Percentiles rank a stretch among this genome's conserved stretches.
Conservation (phyloP, 2,329 filamentous ascomycete genomes). For the Stachybotrys chlorohalonatus region DNA sequence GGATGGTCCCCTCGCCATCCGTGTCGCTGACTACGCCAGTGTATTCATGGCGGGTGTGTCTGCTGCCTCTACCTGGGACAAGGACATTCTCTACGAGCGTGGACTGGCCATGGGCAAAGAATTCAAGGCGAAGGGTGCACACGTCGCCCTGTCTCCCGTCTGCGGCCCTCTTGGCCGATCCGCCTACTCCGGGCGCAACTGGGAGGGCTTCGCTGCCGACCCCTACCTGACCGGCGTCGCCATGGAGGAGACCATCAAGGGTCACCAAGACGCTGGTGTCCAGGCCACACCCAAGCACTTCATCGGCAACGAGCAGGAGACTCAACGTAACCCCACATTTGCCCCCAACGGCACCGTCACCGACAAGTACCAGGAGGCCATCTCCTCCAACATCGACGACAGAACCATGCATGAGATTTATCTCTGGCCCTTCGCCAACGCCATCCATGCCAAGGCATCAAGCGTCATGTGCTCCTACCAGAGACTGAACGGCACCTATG, state of each 20-base stretch:
- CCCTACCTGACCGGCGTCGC: conserved; percentile 56
- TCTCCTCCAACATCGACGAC: conserved; percentile 45
- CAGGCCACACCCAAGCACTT: conserved; percentile 29
- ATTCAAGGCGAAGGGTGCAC: conserved; percentile 63
- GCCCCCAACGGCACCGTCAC: conserved; percentile 11
- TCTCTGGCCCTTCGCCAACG: conserved; percentile 25
- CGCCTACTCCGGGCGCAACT: conserved; percentile 49
- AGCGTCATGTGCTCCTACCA: conserved; percentile 36
- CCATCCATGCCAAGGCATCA: conserved; percentile 19
- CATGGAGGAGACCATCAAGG: conserved; percentile 24
- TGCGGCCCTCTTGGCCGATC: conserved; percentile 33
- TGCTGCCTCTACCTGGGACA: conserved; percentile 57
- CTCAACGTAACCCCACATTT: conserved; percentile 17
- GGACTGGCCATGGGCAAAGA: conserved; percentile 45
- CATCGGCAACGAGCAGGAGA: conserved; percentile 27
- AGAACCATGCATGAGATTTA: conserved; percentile 47
- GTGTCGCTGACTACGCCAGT: conserved; percentile 31
- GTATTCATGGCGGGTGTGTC: conserved; percentile 50
- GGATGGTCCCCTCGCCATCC: conserved; percentile 22
- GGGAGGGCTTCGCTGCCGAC: conserved; percentile 56
- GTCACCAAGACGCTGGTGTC: conserved; percentile 25
- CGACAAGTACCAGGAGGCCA: conserved; percentile 13
- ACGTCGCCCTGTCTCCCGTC: conserved; percentile 49
- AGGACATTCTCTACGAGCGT: conserved; percentile 56
- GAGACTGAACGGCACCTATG: conserved; percentile 37